These are phyloP conservation scores for Phytophthora aleatoria DNA, from an alignment of 352 stramenopile genomes.

Conservation along the genomic window DNA sequence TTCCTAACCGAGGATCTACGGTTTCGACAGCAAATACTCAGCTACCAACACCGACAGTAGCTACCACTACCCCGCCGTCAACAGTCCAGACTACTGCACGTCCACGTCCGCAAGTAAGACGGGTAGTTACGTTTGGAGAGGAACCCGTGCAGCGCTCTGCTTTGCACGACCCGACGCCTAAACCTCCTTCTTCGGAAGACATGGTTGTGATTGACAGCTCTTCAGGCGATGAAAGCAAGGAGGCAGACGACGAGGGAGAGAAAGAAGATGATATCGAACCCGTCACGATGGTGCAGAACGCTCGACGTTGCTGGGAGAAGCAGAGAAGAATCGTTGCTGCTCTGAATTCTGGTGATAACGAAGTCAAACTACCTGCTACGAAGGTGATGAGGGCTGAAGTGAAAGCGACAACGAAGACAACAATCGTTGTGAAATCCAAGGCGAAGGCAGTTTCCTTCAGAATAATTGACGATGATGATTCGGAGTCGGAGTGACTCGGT, in stretches of 20 bases:
- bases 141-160: constrained; percentile 6
- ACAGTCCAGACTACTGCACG: constrained; percentile 6
- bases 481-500: constrained; percentile 31
- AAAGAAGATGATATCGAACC: constrained; percentile 22
- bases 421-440: constrained; percentile 14
- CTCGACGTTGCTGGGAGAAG: constrained; percentile 16
- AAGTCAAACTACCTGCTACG: constrained; percentile 10
- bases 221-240: constrained; percentile 28
- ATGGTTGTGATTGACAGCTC: constrained; percentile 35
- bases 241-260: constrained; percentile 4
- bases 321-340: constrained; percentile 13
- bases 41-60: constrained; percentile 2
- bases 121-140: constrained; percentile 30
- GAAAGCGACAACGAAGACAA: constrained; percentile 1
- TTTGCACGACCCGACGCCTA: constrained; percentile 3
- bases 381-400: constrained; percentile 9
- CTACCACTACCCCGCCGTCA: constrained; percentile 4
- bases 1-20: constrained; percentile 36
- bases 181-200: background rate
- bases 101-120: constrained; percentile 13
- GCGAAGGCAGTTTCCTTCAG: constrained; percentile 17
- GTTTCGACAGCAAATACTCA: constrained; percentile 8
- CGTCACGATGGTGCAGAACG: constrained; percentile 19
- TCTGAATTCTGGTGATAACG: constrained; percentile 21
- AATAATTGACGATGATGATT: constrained; percentile 40